A percentile compares a stretch with the other conserved stretches of the same genome.
These are phyloP conservation scores for Pseudogymnoascus sp. DNA, from an alignment of 2,329 filamentous ascomycete species.

Conservation along the genomic window DNA sequence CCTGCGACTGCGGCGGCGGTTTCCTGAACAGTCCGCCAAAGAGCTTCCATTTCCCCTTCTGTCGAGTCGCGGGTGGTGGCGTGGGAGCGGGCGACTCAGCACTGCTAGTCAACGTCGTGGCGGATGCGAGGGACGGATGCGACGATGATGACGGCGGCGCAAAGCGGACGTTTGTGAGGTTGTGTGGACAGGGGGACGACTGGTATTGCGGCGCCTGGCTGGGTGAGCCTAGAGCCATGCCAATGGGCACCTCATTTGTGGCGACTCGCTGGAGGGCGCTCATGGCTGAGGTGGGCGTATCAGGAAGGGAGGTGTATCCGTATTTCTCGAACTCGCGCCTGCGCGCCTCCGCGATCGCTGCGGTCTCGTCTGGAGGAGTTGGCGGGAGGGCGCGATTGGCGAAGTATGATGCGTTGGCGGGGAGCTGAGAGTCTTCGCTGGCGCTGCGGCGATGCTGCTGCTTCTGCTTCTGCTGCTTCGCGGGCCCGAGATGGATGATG, in stretches of 20 bases:
- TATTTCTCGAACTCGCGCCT: not conserved
- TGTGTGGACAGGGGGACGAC: conserved; percentile 9
- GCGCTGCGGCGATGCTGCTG: not conserved
- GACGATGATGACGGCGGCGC: conserved; percentile 20
- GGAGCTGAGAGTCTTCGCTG: not conserved
- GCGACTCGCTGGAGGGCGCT: not conserved
- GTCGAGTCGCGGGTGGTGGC: conserved; percentile 24
- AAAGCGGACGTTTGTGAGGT: conserved; percentile 16
- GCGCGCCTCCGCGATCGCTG: not conserved
- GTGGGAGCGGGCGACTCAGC: not conserved
- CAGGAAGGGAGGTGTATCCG: not conserved
- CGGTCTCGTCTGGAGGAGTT: not conserved
- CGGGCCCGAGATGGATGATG: not conserved
- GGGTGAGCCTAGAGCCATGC: conserved; percentile 67
- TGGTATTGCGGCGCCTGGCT: conserved; percentile 27
- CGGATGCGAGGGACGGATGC: conserved; percentile 12
- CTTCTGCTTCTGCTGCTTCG: not conserved
- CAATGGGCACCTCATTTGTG: conserved; percentile 38
- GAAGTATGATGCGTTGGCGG: not conserved
- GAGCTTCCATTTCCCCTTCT: conserved; percentile 50
- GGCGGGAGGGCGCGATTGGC: not conserved
- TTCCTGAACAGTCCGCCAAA: conserved; percentile 44
- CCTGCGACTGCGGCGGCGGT: conserved; percentile 25
- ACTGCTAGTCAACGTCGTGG: not conserved
- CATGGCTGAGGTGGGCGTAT: not conserved